These are phyloP conservation scores for Diophrys appendiculata DNA, from an alignment of 73 alveolate genomes.

Conservation along the genomic window DNA sequence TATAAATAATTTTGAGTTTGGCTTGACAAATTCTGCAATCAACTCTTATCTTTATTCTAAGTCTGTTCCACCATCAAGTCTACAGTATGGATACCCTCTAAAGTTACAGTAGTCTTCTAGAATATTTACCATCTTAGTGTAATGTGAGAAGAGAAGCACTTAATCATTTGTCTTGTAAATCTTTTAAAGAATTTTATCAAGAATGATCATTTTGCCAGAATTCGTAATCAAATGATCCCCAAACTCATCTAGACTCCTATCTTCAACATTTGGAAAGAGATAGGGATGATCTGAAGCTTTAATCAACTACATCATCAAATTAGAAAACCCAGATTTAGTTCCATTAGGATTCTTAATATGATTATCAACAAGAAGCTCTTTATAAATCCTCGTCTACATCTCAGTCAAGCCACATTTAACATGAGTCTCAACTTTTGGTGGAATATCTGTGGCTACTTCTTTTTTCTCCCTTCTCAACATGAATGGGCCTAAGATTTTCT, in stretches of 20 bases:
- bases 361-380: conserved; percentile 59
- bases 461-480: conserved; percentile 89
- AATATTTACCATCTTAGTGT: conserved; percentile 64
- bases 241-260: conserved; percentile 50
- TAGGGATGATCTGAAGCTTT: conserved; percentile 94
- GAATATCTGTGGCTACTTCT: conserved; percentile 84
- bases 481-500: conserved; percentile 85
- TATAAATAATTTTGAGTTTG: conserved; percentile 45
- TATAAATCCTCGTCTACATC: conserved; percentile 81
- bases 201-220: conserved; percentile 61
- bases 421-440: conserved; percentile 92
- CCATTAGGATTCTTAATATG: background rate
- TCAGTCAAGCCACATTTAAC: conserved; percentile 79
- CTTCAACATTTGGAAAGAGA: conserved; percentile 86
- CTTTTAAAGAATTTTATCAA: conserved; percentile 55
- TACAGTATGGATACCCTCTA: conserved; percentile 36
- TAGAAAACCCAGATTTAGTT: background rate
- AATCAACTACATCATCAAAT: conserved; percentile 57
- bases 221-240: conserved; percentile 35
- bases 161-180: conserved; percentile 12
- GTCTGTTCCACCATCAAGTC: conserved; percentile 67
- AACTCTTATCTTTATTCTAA: conserved; percentile 64
- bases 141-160: conserved; percentile 54
- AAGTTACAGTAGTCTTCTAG: conserved; percentile 69
- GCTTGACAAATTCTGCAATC: conserved; percentile 57